Conservation (phyloP, 192 early-diverging fungal species). For the Umbelopsis isabellina region DNA sequence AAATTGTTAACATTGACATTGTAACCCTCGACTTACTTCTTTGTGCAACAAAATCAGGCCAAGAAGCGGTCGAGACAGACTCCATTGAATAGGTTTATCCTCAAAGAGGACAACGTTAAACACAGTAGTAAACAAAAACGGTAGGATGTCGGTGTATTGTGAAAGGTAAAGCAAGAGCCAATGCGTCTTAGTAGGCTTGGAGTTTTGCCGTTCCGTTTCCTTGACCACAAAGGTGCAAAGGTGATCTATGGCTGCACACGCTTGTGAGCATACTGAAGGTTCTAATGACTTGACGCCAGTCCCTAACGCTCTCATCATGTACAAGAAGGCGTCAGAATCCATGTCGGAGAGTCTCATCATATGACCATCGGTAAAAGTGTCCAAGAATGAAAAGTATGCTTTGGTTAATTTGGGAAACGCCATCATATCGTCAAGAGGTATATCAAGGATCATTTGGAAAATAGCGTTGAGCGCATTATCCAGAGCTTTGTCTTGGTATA, state of each 20-base stretch:
- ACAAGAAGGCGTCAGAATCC: constrained; percentile 61
- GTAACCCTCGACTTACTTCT: constrained; percentile 45
- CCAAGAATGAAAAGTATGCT: constrained; percentile 68
- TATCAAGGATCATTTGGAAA: constrained; percentile 70
- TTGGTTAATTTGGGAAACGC: constrained; percentile 61
- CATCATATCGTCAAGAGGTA: constrained; percentile 78
- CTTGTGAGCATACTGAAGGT: constrained; percentile 56
- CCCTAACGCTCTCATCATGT: constrained; percentile 74
- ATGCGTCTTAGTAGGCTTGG: constrained; percentile 42
- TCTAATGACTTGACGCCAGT: constrained; percentile 71
- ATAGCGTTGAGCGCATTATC: constrained; percentile 63
- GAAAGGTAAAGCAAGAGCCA: constrained; percentile 58
- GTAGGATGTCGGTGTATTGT: constrained; percentile 63
- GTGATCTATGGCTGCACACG: constrained; percentile 75
- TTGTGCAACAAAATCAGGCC: constrained; percentile 77
- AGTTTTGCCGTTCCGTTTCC: constrained; percentile 32
- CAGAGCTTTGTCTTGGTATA: constrained; percentile 84
- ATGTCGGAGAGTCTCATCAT: constrained; percentile 64
- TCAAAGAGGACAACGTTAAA: constrained; percentile 83
- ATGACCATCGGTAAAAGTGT: constrained; percentile 69
- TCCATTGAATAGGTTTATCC: constrained; percentile 81
- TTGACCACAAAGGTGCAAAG: constrained; percentile 72
- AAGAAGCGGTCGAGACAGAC: constrained; percentile 79
- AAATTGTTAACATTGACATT: not conserved
- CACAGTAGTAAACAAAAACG: constrained; percentile 64